Percentiles rank a stretch among this genome's conserved stretches.
Conservation (phyloP, 176 grass and related monocot species). For the Triticum dicoccoides region DNA sequence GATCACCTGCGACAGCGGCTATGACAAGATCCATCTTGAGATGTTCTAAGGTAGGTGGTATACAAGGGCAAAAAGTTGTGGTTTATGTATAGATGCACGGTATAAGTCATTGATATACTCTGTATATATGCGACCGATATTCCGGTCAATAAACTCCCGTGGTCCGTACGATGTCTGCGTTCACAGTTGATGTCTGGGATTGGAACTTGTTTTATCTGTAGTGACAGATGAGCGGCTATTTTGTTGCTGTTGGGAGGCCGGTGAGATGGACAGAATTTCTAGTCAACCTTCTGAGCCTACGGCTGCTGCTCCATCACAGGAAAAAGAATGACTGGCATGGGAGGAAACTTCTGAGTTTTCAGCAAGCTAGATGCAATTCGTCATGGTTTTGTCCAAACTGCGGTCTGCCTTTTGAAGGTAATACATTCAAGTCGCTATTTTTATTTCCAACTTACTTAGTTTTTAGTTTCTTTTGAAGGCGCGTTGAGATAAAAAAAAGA, state of each 20-base stretch:
- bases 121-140: not conserved
- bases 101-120: no score
- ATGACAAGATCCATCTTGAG: conserved; percentile 1
- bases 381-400: not conserved
- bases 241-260: not conserved
- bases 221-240: not conserved
- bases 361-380: no score
- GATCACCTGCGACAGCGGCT: not conserved
- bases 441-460: not conserved
- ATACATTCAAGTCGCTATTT: not conserved
- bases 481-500: no score
- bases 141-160: not conserved
- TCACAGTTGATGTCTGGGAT: not conserved
- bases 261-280: not conserved
- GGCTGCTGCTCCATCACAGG: not conserved
- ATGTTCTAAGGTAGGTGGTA: not conserved
- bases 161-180: not conserved
- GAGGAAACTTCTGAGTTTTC: no score
- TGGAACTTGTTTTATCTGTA: not conserved
- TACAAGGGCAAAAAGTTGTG: not conserved
- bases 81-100: no score
- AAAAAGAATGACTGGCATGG: not conserved
- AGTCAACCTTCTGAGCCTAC: not conserved
- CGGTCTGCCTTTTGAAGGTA: not conserved
- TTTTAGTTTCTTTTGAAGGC: no score